Base-by-base conservation (phyloP, 2,329 filamentous ascomycete species). In the Phaeoacremonium minimum region DNA sequence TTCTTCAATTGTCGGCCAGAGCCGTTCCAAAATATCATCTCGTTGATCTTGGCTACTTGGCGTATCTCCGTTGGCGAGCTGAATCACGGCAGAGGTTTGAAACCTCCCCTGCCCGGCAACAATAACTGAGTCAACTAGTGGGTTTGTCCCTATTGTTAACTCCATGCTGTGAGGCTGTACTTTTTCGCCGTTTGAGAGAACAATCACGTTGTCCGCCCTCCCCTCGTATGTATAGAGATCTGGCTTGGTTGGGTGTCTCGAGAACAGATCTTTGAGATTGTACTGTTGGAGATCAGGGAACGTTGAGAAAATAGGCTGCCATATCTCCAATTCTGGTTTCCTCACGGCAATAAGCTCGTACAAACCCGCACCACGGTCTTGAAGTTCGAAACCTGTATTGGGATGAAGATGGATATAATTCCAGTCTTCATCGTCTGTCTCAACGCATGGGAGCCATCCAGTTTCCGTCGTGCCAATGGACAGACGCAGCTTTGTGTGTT, bases 241-340 rank as follows among this genome's bases (percentile, higher is more conserved):
- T 0, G 41, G 12, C 26, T 50, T 46, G 3, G 33, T 40, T 4
- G 52, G 54, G 42, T 55, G 60, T 12, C 28, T 48, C 16, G 42
- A 40, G 26, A 51, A 63, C 1, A 66, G 41, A 32, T 66, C 62
- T 13, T 50, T 53, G 15, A 58, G 63, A 6, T 45, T 46, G 22
- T 60, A 62, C 22, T 50, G 52, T 4, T 53, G 33, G 2, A 46
- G 29, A 8, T 57, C 43, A 0, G 52, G 56, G 34, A 59, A 63
- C 4, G 56, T 46, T 5, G 45, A 38, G 32, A 59, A 63, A 5
- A 56, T 28, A 12, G 47, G 46, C 33, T 53, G 51, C 14, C 49
- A 45, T 2, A 36, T 35, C 15, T 50, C 44, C 4, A 38, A 11
- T 5, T 52, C 38, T 2, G 49, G 36, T 4, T 42, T 35, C 1